phyloP scores from a whole-genome alignment of 1,139 yeast species.

The Kurtzmaniella quercitrusa region DNA sequence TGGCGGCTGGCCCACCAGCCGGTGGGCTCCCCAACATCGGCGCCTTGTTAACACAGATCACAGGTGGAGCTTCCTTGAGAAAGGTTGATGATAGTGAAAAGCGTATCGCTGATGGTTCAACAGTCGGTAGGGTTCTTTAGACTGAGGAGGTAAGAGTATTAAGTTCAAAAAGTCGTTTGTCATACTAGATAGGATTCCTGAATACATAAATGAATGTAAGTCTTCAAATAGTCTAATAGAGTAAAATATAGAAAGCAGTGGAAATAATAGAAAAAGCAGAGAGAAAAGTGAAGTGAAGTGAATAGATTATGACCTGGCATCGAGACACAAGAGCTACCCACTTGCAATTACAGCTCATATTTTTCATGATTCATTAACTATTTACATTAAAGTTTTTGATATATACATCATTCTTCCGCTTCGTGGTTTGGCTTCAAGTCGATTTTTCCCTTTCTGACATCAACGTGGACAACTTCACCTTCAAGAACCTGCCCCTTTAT shows the following conservation, averaged over 20 bases:
- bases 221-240: background rate
- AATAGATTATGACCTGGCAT: too few relatives aligned
- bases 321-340: too few relatives aligned
- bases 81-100: constrained; percentile 47
- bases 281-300: too few relatives aligned
- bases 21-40: constrained; percentile 32
- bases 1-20: constrained; percentile 15
- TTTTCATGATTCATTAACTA: background rate
- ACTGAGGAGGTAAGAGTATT: too few relatives aligned
- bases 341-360: too few relatives aligned
- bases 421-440: constrained; percentile 48
- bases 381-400: background rate
- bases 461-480: constrained; percentile 56
- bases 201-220: too few relatives aligned
- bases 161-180: too few relatives aligned
- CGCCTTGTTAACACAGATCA: constrained; percentile 53
- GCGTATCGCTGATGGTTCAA: constrained; percentile 39
- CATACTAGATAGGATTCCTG: too few relatives aligned
- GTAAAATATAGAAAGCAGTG: background rate
- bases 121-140: constrained; percentile 43
- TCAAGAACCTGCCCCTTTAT: constrained; percentile 75
- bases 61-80: constrained; percentile 46
- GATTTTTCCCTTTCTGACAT: constrained; percentile 22
- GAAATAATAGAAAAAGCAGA: too few relatives aligned
- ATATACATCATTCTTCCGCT: constrained; percentile 9